Base-by-base conservation (phyloP, 1,284 basidiomycete genomes). In the Marasmius tenuissimus region DNA sequence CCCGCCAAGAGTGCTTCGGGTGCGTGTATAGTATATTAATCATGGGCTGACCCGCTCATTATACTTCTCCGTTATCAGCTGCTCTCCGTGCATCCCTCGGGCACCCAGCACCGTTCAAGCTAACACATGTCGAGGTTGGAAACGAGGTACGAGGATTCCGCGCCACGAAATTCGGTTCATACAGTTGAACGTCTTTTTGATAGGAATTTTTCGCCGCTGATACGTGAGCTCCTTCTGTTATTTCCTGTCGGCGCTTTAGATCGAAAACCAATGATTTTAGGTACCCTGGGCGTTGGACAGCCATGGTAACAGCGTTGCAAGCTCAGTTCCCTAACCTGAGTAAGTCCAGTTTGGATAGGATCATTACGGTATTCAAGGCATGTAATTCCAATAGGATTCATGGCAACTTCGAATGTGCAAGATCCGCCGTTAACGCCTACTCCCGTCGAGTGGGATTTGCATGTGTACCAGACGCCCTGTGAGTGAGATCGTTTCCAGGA, bases 251-350 rank as follows among this genome's bases (percentile, higher is more conserved):
- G 4, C 18, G 5, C 35, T 42, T 11, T 1, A 52, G 51, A 20
- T 38, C 14, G 49, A 63, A 40, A 64, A 35, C 55, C 40, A 54
- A 20, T 18, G 22, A 51, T 35, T 10, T 40, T 51, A 86, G 83
- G 48, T 88, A 88, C 66, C 69, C 76, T 4, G 89, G 86, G 70
- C 79, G 89, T 53, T 91, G 88, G 87, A 75, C 67, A 18, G 76
- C 81, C 42, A 85, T 89, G 68, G 78, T 77, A n/a, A 81, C 77
- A 1, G 80, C 80, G 40, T 73, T 91, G 45, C 80, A 78, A 58
- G 78, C 80, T 5, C 75, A 78, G 51, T 91, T 89, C 77, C 88
- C 89, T 0, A 69, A 86, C 14, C 73, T 90, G 57, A 77, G 87
- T 88, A 67, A 7, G 85, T 9, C 18, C 51, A 35, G 35, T 22